A percentile compares a stretch with the other conserved stretches of the same genome.
phyloP scores from a whole-genome alignment of 2,329 filamentous ascomycete genomes.

The Pseudogymnoascus sp. region DNA sequence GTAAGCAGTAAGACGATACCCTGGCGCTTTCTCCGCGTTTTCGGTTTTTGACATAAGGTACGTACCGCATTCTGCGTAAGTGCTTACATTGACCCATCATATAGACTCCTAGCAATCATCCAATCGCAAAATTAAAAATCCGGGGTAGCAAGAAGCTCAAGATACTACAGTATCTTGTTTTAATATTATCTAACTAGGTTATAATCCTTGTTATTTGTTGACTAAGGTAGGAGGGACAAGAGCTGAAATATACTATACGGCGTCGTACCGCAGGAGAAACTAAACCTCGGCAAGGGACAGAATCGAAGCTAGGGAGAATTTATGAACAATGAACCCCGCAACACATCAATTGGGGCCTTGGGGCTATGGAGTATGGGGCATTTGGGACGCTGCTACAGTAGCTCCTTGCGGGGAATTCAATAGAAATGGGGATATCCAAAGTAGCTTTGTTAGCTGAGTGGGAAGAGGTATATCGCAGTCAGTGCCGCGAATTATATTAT shows the following conservation, averaged over 20 bases:
- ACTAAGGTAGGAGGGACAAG: no score
- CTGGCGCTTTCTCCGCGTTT: background rate
- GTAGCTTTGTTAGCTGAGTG: background rate
- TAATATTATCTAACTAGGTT: background rate
- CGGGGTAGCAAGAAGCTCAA: background rate
- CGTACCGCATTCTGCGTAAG: background rate
- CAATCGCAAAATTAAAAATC: background rate
- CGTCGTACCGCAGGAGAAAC: background rate
- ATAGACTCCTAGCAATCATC: background rate
- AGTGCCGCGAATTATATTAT: background rate
- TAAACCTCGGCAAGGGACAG: background rate
- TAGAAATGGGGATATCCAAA: background rate
- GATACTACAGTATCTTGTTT: background rate
- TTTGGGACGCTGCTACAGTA: background rate
- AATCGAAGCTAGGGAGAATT: no score
- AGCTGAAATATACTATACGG: background rate
- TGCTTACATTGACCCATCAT: background rate
- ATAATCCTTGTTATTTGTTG: no score
- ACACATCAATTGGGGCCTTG: no score
- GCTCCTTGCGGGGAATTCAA: background rate
- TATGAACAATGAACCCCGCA: background rate
- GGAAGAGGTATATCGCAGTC: background rate
- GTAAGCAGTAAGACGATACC: background rate
- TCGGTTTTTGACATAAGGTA: background rate
- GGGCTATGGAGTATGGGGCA: background rate